A percentile compares a stretch with the other conserved stretches of the same genome.
These are phyloP conservation scores for Cylindrotheca closterium DNA, from an alignment of 108 stramenopile genomes.

Conservation along the genomic window DNA sequence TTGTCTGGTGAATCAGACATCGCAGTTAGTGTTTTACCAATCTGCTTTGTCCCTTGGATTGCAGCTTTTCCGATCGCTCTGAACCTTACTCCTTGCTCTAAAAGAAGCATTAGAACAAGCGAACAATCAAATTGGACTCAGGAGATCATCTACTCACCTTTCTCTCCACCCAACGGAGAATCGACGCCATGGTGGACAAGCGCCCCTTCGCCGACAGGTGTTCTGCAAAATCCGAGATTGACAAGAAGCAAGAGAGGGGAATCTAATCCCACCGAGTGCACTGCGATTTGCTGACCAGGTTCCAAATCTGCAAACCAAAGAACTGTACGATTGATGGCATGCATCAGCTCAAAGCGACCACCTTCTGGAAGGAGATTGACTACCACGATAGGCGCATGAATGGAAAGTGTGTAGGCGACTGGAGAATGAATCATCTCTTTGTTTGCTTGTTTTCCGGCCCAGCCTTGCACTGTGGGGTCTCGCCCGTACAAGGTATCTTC, in stretches of 20 bases:
- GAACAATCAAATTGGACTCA: neutral
- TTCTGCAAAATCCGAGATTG: constrained; percentile 88
- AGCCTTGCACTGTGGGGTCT: neutral
- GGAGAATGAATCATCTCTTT: constrained; percentile 57
- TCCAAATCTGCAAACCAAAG: constrained; percentile 88
- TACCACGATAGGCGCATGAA: constrained; percentile 93
- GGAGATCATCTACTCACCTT: constrained; percentile 25
- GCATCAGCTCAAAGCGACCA: constrained; percentile 89
- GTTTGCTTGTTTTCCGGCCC: constrained; percentile 6
- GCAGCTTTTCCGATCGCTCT: constrained; percentile 59
- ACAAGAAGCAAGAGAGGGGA: constrained; percentile 85
- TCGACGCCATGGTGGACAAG: constrained; percentile 79
- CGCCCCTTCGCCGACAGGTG: constrained; percentile 87
- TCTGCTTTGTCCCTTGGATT: constrained; percentile 63
- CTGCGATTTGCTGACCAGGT: constrained; percentile 81
- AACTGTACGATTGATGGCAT: constrained; percentile 63
- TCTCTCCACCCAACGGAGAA: constrained; percentile 6
- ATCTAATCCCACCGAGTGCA: constrained; percentile 88
- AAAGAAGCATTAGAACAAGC: neutral
- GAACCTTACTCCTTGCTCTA: constrained; percentile 39
- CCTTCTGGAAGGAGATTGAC: constrained; percentile 90
- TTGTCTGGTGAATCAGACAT: constrained; percentile 68
- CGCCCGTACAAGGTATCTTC: neutral
- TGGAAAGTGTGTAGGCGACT: constrained; percentile 79
- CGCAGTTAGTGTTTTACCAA: constrained; percentile 64